Percentiles rank a stretch among this genome's conserved stretches.
Conservation (phyloP, 768 basidiomycete genomes). For the Russula sp. region DNA sequence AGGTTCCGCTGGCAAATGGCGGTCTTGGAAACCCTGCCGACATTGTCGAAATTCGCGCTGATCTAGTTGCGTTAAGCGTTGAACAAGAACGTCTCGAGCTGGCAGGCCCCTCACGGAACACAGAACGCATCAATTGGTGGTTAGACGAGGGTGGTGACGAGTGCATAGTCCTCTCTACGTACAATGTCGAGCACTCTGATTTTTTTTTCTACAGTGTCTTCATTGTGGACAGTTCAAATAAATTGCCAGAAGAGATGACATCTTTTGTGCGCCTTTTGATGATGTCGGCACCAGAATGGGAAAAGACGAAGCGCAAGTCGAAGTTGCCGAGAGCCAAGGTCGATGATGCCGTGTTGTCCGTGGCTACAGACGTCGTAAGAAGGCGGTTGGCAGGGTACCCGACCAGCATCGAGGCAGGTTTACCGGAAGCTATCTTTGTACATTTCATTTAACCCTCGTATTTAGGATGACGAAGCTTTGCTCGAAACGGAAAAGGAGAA, state of each 20-base stretch:
- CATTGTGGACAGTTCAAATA: slow-evolving; percentile 43
- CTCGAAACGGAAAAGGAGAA: slow-evolving; percentile 24
- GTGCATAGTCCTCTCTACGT: slow-evolving; percentile 37
- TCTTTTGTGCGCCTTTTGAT: slow-evolving; percentile 61
- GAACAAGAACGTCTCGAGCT: slow-evolving; percentile 10
- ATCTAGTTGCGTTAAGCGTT: slow-evolving; percentile 48
- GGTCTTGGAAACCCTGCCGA: slow-evolving; percentile 68
- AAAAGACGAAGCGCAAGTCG: slow-evolving; percentile 48
- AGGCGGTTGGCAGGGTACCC: slow-evolving; percentile 49
- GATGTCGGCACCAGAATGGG: slow-evolving; percentile 50
- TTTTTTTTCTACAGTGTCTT: slow-evolving; percentile 40
- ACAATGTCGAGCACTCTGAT: not conserved
- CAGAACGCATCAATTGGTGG: slow-evolving; percentile 86
- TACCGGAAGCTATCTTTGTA: not conserved
- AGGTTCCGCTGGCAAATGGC: slow-evolving; percentile 46
- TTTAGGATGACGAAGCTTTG: slow-evolving; percentile 45
- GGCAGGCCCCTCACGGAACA: slow-evolving; percentile 16
- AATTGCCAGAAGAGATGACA: slow-evolving; percentile 48
- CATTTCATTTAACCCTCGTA: not conserved
- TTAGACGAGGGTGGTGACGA: slow-evolving; percentile 86
- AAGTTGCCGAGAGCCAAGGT: slow-evolving; percentile 69
- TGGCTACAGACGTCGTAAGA: slow-evolving; percentile 43
- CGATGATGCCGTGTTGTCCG: slow-evolving; percentile 39
- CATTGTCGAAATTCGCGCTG: slow-evolving; percentile 69
- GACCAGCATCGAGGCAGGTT: slow-evolving; percentile 50